phyloP scores from a whole-genome alignment of 345 rosid species.

The Bruguiera sexangula region DNA sequence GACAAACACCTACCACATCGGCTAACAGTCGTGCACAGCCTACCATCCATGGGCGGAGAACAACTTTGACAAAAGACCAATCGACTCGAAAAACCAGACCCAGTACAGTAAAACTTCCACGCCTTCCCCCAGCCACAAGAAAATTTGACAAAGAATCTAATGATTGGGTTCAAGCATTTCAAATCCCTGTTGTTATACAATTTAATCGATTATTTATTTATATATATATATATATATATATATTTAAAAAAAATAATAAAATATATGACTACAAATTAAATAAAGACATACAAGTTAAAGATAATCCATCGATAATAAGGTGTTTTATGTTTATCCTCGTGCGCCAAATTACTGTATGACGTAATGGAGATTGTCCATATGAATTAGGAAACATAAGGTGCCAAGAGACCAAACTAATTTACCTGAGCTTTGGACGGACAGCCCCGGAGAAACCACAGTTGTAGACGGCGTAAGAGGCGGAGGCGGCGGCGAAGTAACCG shows the following conservation, averaged over 20 bases:
- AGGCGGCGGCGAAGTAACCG: constrained; percentile 48
- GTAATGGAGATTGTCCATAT: no score
- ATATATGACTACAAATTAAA: no score
- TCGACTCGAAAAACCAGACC: neutral
- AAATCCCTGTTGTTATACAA: neutral
- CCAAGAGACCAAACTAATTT: neutral
- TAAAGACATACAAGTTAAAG: no score
- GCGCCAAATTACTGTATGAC: no score
- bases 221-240: no score
- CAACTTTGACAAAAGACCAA: neutral
- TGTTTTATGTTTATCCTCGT: no score
- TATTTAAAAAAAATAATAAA: no score
- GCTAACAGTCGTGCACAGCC: constrained; percentile 18
- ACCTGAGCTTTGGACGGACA: constrained; percentile 74
- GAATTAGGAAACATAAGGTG: neutral
- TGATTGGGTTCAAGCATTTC: neutral
- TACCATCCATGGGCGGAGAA: neutral
- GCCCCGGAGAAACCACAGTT: constrained; percentile 55
- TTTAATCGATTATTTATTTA: no score
- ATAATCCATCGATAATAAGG: no score
- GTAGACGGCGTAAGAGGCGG: constrained; percentile 66
- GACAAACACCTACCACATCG: neutral
- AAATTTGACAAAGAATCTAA: neutral
- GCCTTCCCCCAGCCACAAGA: neutral
- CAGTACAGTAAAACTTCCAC: neutral